Conservation (phyloP, 768 basidiomycete genomes). For the Lyophyllum semitale region DNA sequence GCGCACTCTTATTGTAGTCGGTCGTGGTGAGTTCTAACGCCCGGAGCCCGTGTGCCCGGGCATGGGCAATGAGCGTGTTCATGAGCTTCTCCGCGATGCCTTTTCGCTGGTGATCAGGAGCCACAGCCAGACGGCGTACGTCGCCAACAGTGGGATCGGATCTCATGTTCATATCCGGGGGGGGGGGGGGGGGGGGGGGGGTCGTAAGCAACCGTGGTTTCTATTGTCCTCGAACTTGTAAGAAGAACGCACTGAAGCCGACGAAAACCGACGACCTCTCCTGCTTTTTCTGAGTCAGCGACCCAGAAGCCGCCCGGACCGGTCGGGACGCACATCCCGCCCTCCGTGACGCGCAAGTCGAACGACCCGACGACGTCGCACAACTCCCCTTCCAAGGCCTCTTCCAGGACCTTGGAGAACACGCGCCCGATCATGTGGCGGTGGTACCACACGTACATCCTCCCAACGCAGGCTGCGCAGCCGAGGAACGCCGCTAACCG, state of each 20-base stretch:
- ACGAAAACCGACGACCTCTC: constrained; percentile 14
- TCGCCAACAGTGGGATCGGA: constrained; percentile 10
- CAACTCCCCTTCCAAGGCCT: constrained; percentile 11
- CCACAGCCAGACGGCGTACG: constrained; percentile 15
- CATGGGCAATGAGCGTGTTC: constrained; percentile 11
- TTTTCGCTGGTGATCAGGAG: constrained; percentile 8
- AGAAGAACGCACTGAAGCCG: constrained; percentile 18
- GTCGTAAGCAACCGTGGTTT: too few species aligned
- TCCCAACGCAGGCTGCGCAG: neutral
- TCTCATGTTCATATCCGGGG: neutral
- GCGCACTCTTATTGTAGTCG: constrained; percentile 12
- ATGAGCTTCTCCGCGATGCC: constrained; percentile 16
- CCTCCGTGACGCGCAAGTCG: constrained; percentile 1
- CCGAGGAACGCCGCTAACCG: neutral
- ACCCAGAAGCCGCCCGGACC: constrained; percentile 17
- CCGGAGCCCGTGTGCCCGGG: constrained; percentile 5
- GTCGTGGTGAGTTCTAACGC: constrained; percentile 17
- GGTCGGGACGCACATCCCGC: constrained; percentile 2
- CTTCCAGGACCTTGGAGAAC: constrained; percentile 7
- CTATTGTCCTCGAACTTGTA: too few species aligned
- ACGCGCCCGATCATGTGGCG: neutral
- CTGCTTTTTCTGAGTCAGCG: constrained; percentile 11
- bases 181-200: too few species aligned
- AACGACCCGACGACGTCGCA: constrained; percentile 7
- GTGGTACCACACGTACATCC: constrained; percentile 5